Percentiles rank a stretch among this genome's conserved stretches.
Evolutionary conservation across 106 monocot species (phyloP).

Genomic region (Vanilla planifolia): DNA sequence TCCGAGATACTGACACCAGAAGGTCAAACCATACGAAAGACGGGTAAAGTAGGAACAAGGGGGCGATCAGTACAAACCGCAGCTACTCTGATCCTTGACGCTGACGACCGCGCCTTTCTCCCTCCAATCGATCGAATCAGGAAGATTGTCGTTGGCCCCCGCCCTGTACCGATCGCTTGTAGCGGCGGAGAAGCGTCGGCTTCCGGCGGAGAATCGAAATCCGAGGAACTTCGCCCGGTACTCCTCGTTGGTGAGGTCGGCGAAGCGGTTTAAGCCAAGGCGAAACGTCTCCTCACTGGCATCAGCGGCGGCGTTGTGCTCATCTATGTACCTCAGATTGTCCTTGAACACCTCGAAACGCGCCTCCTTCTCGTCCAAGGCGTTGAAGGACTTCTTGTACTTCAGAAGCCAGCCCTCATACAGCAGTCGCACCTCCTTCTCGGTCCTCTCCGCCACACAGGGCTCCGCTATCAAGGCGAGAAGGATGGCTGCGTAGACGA

Average conservation of each 20-base stretch:
- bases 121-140: conserved; percentile 60
- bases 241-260: conserved; percentile 68
- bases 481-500: neutral
- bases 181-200: neutral
- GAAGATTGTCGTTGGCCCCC: conserved; percentile 18
- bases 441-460: conserved; percentile 8
- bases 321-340: conserved; percentile 45
- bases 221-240: conserved; percentile 34
- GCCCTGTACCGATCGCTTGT: conserved; percentile 8
- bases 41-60: neutral
- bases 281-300: conserved; percentile 20
- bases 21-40: no score
- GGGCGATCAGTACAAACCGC: conserved; percentile 36
- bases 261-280: conserved; percentile 51
- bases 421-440: conserved; percentile 15
- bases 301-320: conserved; percentile 32
- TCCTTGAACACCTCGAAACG: conserved; percentile 49
- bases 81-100: conserved; percentile 56
- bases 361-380: conserved; percentile 28
- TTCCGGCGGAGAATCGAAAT: conserved; percentile 4
- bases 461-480: neutral
- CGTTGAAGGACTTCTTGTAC: conserved; percentile 30
- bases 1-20: neutral
- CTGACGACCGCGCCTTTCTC: conserved; percentile 43
- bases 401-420: conserved; percentile 34